Conservation (phyloP, 768 basidiomycete species). For the Pisolithus albus region DNA sequence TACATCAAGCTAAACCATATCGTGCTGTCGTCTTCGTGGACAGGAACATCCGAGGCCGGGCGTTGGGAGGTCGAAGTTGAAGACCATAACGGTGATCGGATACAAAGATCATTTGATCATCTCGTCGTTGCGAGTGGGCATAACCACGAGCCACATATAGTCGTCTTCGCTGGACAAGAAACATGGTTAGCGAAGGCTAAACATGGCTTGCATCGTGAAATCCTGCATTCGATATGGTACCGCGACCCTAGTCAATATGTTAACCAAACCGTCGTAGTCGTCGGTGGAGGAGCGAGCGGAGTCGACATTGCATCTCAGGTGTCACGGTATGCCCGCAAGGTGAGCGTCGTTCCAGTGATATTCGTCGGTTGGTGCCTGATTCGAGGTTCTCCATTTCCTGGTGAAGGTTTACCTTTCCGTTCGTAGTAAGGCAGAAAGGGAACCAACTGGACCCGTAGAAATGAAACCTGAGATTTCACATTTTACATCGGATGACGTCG, state of each 20-base stretch:
- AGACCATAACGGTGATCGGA: constrained; percentile 14
- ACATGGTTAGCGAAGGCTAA: constrained; percentile 36
- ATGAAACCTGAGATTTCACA: constrained; percentile 41
- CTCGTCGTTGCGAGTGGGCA: constrained; percentile 52
- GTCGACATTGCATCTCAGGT: constrained; percentile 43
- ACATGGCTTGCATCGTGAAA: constrained; percentile 26
- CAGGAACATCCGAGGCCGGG: constrained; percentile 31
- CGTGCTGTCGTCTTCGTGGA: constrained; percentile 39
- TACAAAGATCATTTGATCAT: constrained; percentile 39
- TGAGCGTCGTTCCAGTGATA: constrained; percentile 14
- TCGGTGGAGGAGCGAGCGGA: constrained; percentile 43
- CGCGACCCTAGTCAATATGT: constrained; percentile 39
- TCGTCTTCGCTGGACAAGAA: constrained; percentile 41
- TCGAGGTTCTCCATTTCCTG: neutral
- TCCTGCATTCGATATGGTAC: constrained; percentile 50
- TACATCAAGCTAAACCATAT: constrained; percentile 39
- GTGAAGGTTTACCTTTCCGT: constrained; percentile 33
- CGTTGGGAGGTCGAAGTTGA: constrained; percentile 39
- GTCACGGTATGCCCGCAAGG: constrained; percentile 34
- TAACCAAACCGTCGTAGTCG: constrained; percentile 41
- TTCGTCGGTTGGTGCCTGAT: no score
- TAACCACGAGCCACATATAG: constrained; percentile 44
- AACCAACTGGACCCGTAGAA: constrained; percentile 16
- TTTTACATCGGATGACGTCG: constrained; percentile 38
- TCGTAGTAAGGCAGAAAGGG: constrained; percentile 16